A percentile compares a stretch with the other conserved stretches of the same genome.
Evolutionary conservation across 2,329 filamentous ascomycete genomes (phyloP).

Genomic region (Venturia aucupariae): DNA sequence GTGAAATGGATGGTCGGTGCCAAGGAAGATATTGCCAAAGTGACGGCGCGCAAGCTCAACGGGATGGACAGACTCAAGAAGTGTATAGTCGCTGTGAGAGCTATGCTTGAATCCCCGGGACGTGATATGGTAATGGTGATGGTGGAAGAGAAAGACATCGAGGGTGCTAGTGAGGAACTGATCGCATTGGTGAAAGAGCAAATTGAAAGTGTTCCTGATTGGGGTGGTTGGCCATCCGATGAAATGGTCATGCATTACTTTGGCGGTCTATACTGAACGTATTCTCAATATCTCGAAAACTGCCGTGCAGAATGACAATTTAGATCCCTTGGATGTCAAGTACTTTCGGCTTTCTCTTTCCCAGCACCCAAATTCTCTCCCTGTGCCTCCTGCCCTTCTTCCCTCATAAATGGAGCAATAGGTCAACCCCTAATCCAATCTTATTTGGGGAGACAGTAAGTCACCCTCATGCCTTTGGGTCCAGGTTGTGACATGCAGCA

Average conservation of each 20-base stretch:
- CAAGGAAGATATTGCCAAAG: constrained; percentile 28
- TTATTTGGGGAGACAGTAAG: too few relatives aligned
- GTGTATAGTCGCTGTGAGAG: constrained; percentile 31
- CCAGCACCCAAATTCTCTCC: too few relatives aligned
- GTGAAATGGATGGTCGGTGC: constrained; percentile 50
- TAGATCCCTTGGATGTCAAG: too few relatives aligned
- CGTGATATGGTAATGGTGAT: not conserved
- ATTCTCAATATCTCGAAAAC: too few relatives aligned
- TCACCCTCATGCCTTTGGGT: too few relatives aligned
- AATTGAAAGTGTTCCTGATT: constrained; percentile 29
- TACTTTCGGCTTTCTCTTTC: too few relatives aligned
- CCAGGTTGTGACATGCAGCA: too few relatives aligned
- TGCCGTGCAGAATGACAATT: too few relatives aligned
- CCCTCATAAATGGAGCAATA: too few relatives aligned
- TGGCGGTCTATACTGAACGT: too few relatives aligned
- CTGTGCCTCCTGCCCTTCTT: too few relatives aligned
- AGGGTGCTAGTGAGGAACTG: constrained; percentile 25
- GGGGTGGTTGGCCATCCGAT: constrained; percentile 36
- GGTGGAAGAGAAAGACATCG: not conserved
- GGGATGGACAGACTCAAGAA: constrained; percentile 25
- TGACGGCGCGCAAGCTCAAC: constrained; percentile 19
- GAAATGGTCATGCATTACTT: constrained; percentile 29
- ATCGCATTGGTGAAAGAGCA: constrained; percentile 23
- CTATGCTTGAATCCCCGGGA: constrained; percentile 32
- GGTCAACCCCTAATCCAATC: too few relatives aligned